Conservation (phyloP, 1,284 basidiomycete species). For the Ustilago loliicola region DNA sequence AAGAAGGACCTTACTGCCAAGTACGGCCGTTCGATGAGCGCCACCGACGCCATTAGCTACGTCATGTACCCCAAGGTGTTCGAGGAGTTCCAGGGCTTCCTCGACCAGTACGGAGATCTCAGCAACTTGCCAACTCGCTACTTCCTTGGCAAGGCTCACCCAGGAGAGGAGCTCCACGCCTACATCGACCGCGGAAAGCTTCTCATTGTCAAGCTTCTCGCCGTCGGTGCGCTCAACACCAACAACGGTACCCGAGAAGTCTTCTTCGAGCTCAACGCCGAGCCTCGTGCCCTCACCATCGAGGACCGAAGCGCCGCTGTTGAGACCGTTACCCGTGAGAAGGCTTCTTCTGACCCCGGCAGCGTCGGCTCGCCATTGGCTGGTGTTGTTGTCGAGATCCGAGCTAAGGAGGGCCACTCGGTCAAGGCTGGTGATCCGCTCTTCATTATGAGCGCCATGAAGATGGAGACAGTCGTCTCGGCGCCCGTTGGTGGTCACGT, state of each 20-base stretch:
- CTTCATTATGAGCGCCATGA: slow-evolving; percentile 74
- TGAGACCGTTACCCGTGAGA: slow-evolving; percentile 89
- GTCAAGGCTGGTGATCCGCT: slow-evolving; percentile 98
- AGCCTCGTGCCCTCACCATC: slow-evolving; percentile 74
- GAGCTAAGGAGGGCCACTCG: slow-evolving; percentile 95
- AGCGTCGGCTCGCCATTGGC: slow-evolving; percentile 86
- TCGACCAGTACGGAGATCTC: slow-evolving; percentile 95
- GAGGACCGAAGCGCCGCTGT: slow-evolving; percentile 97
- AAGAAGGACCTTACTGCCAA: slow-evolving; percentile 91
- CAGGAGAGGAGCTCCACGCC: slow-evolving; percentile 96
- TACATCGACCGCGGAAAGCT: slow-evolving; percentile 96
- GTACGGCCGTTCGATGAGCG: slow-evolving; percentile 91
- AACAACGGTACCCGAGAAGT: slow-evolving; percentile 93
- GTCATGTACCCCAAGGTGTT: slow-evolving; percentile 98
- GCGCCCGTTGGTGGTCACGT: slow-evolving; percentile 95
- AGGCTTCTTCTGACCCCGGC: slow-evolving; percentile 91
- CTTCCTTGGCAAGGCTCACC: slow-evolving; percentile 92
- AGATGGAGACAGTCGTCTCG: slow-evolving; percentile 89
- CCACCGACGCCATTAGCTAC: slow-evolving; percentile 88
- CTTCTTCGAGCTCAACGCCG: slow-evolving; percentile 83
- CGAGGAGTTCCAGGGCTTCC: slow-evolving; percentile 94
- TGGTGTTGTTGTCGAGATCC: slow-evolving; percentile 96
- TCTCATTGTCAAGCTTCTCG: slow-evolving; percentile 94
- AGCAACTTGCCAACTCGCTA: slow-evolving; percentile 86
- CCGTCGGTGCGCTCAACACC: slow-evolving; percentile 91